A percentile compares a stretch with the other conserved stretches of the same genome.
Evolutionary conservation across 2,329 filamentous ascomycete species (phyloP).

Genomic region (Graphiopsis chlorocephala): DNA sequence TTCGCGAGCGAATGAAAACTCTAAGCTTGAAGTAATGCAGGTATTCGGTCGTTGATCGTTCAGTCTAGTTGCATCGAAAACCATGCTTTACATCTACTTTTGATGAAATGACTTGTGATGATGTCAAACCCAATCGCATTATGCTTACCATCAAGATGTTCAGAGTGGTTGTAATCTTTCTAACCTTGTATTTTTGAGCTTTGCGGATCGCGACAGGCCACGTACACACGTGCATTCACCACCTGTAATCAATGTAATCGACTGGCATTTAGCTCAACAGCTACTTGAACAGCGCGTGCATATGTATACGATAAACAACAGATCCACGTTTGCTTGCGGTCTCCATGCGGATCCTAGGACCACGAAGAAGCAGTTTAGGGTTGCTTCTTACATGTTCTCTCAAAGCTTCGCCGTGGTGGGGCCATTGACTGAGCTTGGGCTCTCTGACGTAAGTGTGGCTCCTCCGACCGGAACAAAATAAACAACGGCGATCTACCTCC

Average conservation of each 20-base stretch:
- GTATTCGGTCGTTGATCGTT: neutral
- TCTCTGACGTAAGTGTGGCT: conserved; percentile 3
- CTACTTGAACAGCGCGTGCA: neutral
- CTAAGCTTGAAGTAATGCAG: no score
- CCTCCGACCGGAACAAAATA: neutral
- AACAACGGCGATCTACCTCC: neutral
- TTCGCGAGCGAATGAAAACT: neutral
- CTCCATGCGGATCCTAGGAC: neutral
- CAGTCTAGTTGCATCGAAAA: neutral
- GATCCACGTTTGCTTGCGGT: neutral
- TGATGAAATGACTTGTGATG: neutral
- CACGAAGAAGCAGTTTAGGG: neutral
- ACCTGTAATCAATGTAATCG: neutral
- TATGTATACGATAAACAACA: neutral
- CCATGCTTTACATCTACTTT: neutral
- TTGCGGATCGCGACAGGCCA: neutral
- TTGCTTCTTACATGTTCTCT: neutral
- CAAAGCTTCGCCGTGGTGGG: neutral
- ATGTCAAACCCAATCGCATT: neutral
- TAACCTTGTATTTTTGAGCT: neutral
- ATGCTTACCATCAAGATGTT: neutral
- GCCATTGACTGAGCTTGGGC: neutral
- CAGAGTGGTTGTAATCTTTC: neutral
- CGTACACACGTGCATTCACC: neutral
- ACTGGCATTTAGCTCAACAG: neutral